A percentile compares a stretch with the other conserved stretches of the same genome.
Conservation (phyloP, 106 monocot species). For the Posidonia australis region DNA sequence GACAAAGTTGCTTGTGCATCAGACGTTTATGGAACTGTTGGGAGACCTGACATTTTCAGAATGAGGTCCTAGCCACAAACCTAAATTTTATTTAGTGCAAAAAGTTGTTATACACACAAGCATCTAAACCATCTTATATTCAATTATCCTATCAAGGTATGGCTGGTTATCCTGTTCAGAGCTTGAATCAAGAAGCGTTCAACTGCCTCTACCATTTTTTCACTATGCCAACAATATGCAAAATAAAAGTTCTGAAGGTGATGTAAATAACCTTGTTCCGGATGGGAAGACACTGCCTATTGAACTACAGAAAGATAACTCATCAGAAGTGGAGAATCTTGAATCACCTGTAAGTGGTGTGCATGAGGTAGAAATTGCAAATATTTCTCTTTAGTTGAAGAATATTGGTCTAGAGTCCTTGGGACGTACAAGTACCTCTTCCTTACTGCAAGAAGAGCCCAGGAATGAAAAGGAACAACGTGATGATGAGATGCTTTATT, state of each 20-base stretch:
- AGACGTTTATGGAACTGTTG: slow-evolving; percentile 56
- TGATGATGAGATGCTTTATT: not conserved
- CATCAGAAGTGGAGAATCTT: not conserved
- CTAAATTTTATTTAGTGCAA: not conserved
- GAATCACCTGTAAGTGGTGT: not conserved
- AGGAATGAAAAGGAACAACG: not conserved
- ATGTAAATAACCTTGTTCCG: not conserved
- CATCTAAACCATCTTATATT: not conserved
- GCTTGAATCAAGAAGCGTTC: slow-evolving; percentile 4
- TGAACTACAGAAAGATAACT: not conserved
- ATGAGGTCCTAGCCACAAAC: slow-evolving; percentile 41
- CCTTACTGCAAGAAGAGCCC: not conserved
- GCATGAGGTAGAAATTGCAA: not conserved
- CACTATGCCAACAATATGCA: not conserved
- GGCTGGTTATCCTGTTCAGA: slow-evolving; percentile 55
- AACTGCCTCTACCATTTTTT: slow-evolving; percentile 1
- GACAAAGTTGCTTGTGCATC: slow-evolving; percentile 49
- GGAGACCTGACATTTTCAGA: slow-evolving; percentile 68
- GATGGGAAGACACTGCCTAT: not conserved
- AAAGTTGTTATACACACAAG: not conserved
- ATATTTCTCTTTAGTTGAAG: not conserved
- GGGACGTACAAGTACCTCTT: not conserved
- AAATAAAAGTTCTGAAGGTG: not conserved
- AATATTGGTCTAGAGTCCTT: not conserved
- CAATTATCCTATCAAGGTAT: slow-evolving; percentile 41